These are phyloP conservation scores for Rhododendron vialii DNA, from an alignment of 148 eudicot genomes.

Conservation along the genomic window DNA sequence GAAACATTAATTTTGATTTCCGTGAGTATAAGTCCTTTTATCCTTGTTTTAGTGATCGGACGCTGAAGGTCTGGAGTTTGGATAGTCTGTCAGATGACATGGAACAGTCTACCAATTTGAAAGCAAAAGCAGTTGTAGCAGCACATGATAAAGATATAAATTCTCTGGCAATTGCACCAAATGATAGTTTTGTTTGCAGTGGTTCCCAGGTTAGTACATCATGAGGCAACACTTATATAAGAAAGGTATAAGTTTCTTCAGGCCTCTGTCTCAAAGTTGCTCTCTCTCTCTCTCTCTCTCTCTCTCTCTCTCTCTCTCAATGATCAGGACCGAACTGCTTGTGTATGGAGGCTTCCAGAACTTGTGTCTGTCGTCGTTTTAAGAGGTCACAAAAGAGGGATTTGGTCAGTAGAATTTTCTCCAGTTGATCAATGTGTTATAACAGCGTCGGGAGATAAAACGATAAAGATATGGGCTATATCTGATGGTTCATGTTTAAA, in stretches of 20 bases:
- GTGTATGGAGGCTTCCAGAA: conserved; percentile 88
- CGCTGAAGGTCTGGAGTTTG: conserved; percentile 86
- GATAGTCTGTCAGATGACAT: conserved; percentile 44
- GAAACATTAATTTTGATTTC: neutral
- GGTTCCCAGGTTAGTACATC: conserved; percentile 78
- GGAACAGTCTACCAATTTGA: conserved; percentile 47
- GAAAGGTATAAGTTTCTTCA: neutral
- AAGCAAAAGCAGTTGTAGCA: conserved; percentile 78
- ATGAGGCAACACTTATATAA: neutral
- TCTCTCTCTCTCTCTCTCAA: conserved; percentile 3
- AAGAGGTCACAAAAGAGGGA: conserved; percentile 90
- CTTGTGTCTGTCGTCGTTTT: conserved; percentile 60
- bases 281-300: conserved; percentile 2
- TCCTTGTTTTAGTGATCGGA: conserved; percentile 57
- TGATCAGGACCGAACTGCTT: conserved; percentile 87
- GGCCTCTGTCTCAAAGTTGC: neutral
- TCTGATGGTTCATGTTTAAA: conserved; percentile 88
- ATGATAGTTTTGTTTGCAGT: conserved; percentile 86
- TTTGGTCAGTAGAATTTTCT: conserved; percentile 96
- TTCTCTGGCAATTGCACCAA: conserved; percentile 79
- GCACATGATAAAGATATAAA: conserved; percentile 97
- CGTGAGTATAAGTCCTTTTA: neutral
- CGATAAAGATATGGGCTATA: conserved; percentile 87
- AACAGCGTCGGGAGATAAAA: conserved; percentile 95
- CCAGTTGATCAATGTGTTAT: conserved; percentile 91